Base-by-base conservation (phyloP, 2,329 filamentous ascomycete species). In the Hypoxylon sp. region DNA sequence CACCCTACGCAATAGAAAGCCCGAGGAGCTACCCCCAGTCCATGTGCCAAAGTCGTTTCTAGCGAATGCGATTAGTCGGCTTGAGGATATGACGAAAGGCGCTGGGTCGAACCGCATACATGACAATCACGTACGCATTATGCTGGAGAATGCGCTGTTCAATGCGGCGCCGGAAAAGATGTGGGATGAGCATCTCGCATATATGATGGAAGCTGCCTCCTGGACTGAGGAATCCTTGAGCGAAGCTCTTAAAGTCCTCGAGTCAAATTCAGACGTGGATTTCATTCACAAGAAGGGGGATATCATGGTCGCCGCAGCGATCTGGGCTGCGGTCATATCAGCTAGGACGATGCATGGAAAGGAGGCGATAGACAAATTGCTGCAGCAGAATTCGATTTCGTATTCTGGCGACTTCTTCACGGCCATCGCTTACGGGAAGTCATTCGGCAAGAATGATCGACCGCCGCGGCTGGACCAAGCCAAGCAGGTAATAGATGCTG, bases 41-140 rank as follows among this genome's bases (percentile, higher is more conserved):
- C 80, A 83, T 53, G 79, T 92, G 13, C 88, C 90, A 0, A 77
- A 82, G 61, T 85, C 82, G 77, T 92, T 91, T 67, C 77, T 88
- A 58, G 78, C 84, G 41, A 76, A 80, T 19, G 86, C 86, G 60
- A 82, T 91, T 28, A 75, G 76, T 50, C 73, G 83, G 9, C 73
- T 77, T 30, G 77, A 82, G 32, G 77, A 81, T 67, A 59, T 57
- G 59, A 60, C 69, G 48, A 71, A 64, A 60, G 65, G 34, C 49
- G 51, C 58, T 43, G 50, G 17, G 21, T 61, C 38, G 19, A 57
- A 11, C 32, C 30, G 6, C 17, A 67, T 66, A 17, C 56, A 66
- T 10, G 62, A 63, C 23, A 49, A 9, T 13, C 60, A 60, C 4
- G 46, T 50, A n/a, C 66, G 50, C 30, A 11, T 55, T 7, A 19